Percentiles rank a stretch among this genome's conserved stretches.
These are phyloP conservation scores for Pseudogymnoascus sp. DNA, from an alignment of 2,329 filamentous ascomycete species.

Conservation along the genomic window DNA sequence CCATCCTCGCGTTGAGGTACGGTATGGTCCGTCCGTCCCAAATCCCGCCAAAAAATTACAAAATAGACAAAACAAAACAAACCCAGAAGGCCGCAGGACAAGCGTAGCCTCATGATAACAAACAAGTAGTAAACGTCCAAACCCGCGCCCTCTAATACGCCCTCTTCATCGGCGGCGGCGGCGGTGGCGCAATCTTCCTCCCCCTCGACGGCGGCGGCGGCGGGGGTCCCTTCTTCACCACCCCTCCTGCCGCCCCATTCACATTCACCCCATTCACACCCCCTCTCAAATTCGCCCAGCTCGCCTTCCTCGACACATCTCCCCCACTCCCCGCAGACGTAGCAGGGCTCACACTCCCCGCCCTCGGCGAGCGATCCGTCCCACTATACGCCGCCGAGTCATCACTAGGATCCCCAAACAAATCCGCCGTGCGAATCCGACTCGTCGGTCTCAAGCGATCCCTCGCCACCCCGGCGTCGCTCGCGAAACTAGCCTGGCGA, in stretches of 20 bases:
- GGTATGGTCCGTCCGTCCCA: background rate
- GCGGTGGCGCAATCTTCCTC: constrained; percentile 62
- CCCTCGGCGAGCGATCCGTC: constrained; percentile 43
- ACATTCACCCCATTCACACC: constrained; percentile 19
- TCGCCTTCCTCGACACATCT: constrained; percentile 42
- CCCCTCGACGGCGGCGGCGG: constrained; percentile 56
- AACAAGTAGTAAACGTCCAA: background rate
- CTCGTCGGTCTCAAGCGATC: constrained; percentile 31
- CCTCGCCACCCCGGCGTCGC: constrained; percentile 38
- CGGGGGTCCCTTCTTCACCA: constrained; percentile 47
- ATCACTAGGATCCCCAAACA: constrained; percentile 46
- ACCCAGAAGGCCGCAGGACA: background rate
- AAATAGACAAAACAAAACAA: background rate
- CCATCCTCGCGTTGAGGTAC: background rate
- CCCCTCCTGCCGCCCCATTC: constrained; percentile 27
- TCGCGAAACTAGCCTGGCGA: constrained; percentile 43
- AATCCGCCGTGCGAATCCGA: constrained; percentile 32
- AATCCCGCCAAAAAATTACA: background rate
- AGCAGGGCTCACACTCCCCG: constrained; percentile 48
- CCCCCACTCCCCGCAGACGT: constrained; percentile 45
- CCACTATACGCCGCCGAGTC: constrained; percentile 43
- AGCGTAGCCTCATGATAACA: background rate
- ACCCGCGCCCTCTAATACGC: background rate
- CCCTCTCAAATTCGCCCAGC: constrained; percentile 28
- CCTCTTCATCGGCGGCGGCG: constrained; percentile 34